Evolutionary conservation across 805 yeast species (phyloP), one percentile per base, ranked within the genome.

Genomic region (Citeromyces nyonsensis): DNA sequence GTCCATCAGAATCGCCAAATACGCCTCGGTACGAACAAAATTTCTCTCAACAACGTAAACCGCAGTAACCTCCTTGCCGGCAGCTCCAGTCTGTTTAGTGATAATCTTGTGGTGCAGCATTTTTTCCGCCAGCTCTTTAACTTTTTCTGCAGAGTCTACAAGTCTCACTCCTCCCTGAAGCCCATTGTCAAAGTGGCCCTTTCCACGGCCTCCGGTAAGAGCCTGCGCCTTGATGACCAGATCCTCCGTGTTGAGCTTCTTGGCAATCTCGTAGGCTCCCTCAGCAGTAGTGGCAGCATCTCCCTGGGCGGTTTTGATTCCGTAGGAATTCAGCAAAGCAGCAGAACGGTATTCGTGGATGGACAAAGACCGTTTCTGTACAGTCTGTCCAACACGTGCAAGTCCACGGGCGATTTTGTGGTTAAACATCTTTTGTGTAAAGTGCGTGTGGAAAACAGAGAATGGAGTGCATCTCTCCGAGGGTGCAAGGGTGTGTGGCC

Each of bases 191-290:
- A 91, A 86, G 59, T 83, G 86, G 41, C 99, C 99, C 61, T 91
- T 91, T 62, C 99, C 99, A 63, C 99, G 78, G 53, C 99, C 99
- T 63, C 99, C 99, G 37, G 99, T 86, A 51, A 91, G 70, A 31
- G 95, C 96, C 65, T 91, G 99, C 39, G 98, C 98, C 67, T 91
- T 91, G 57, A 91, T 69, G 41, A 91, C 99, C 59, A 91, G 65
- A 48, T 81, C 93, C 49, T 76, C 74, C 43, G 81, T 68, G 45
- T 69, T 68, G 51, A 91, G 68, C 36, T 64, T 59, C 60, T 76
- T 69, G 44, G 97, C 97, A 34, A 77, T 74, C 37, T 76, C 66
- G 55, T 56, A 81, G 28, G 97, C 97, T 41, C 79, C 94, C 49
- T 80, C 79, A 32, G 95, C 76, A 32, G 95, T 80, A 47, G 76